Conservation (phyloP, 2,329 filamentous ascomycete genomes). For the Lecanicillium sp. region DNA sequence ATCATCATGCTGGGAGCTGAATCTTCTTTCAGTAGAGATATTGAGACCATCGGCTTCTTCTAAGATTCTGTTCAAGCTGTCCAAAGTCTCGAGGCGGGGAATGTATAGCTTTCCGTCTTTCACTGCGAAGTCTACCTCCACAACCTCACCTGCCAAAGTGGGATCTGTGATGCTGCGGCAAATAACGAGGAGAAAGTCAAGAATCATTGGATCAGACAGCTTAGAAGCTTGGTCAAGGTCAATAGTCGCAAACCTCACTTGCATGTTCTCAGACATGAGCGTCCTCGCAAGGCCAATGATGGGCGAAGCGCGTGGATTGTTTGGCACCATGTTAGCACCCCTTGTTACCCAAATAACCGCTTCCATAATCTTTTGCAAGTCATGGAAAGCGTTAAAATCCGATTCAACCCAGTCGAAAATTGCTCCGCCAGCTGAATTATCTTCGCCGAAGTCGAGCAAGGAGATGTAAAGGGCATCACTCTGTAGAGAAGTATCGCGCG, state of each 20-base stretch:
- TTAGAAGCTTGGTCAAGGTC: conserved; percentile 29
- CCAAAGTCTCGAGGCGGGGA: conserved; percentile 38
- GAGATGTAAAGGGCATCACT: conserved; percentile 29
- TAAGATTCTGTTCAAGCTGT: conserved; percentile 38
- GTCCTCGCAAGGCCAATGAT: conserved; percentile 43
- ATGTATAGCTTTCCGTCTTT: conserved; percentile 33
- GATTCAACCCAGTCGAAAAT: conserved; percentile 34
- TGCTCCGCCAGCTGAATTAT: conserved; percentile 15
- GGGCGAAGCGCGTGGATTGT: conserved; percentile 31
- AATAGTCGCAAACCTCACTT: conserved; percentile 37
- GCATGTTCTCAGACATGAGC: conserved; percentile 42
- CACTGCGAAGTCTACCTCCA: conserved; percentile 40
- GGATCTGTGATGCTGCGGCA: conserved; percentile 19
- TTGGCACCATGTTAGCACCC: conserved; percentile 32
- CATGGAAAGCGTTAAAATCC: conserved; percentile 36
- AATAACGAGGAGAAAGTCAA: conserved; percentile 23
- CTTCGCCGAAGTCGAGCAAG: conserved; percentile 36
- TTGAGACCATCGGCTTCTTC: conserved; percentile 25
- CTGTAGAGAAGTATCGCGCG: neutral
- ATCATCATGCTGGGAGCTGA: conserved; percentile 15
- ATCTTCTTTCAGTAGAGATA: conserved; percentile 16
- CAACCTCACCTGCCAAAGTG: conserved; percentile 14
- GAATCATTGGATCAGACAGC: conserved; percentile 15
- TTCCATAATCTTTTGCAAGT: conserved; percentile 30
- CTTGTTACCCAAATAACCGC: conserved; percentile 44